Conservation (phyloP, 306 rosid genomes). For the Quercus suber region DNA sequence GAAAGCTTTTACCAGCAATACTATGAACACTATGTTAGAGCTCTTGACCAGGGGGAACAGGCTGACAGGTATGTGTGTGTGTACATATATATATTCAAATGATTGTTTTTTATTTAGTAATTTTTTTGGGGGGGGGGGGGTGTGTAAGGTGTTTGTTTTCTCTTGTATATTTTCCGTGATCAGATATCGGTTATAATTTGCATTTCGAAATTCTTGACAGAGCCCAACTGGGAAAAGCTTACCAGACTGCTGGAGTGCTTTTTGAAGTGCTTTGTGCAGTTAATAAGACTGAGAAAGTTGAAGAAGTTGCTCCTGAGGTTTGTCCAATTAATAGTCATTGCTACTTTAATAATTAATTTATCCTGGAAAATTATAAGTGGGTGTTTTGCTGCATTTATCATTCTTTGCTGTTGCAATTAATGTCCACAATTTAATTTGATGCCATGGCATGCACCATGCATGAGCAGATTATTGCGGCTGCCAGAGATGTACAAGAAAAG, state of each 20-base stretch:
- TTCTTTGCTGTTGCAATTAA: slow-evolving; percentile 4
- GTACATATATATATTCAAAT: not conserved
- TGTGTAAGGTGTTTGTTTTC: not conserved
- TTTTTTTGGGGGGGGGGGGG: not conserved
- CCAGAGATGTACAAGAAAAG: slow-evolving; percentile 97
- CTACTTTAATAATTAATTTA: slow-evolving; percentile 5
- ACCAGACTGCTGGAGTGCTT: slow-evolving; percentile 90
- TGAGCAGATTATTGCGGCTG: slow-evolving; percentile 90
- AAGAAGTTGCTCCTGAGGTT: slow-evolving; percentile 99
- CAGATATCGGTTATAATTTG: not conserved
- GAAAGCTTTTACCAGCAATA: slow-evolving; percentile 90
- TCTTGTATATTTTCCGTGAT: not conserved
- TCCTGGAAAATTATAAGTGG: not conserved
- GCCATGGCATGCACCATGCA: slow-evolving; percentile 5
- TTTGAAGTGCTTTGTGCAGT: slow-evolving; percentile 98
- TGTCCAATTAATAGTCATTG: slow-evolving; percentile 23
- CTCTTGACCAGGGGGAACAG: slow-evolving; percentile 89
- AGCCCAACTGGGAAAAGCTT: slow-evolving; percentile 94
- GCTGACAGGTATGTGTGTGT: slow-evolving; percentile 57
- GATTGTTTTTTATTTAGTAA: not conserved
- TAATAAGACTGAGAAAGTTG: slow-evolving; percentile 92
- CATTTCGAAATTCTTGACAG: slow-evolving; percentile 39
- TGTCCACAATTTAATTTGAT: not conserved
- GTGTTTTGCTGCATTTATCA: not conserved
- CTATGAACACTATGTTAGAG: slow-evolving; percentile 80